Conservation (phyloP, 1,284 basidiomycete genomes). For the Ustilago esculenta region DNA sequence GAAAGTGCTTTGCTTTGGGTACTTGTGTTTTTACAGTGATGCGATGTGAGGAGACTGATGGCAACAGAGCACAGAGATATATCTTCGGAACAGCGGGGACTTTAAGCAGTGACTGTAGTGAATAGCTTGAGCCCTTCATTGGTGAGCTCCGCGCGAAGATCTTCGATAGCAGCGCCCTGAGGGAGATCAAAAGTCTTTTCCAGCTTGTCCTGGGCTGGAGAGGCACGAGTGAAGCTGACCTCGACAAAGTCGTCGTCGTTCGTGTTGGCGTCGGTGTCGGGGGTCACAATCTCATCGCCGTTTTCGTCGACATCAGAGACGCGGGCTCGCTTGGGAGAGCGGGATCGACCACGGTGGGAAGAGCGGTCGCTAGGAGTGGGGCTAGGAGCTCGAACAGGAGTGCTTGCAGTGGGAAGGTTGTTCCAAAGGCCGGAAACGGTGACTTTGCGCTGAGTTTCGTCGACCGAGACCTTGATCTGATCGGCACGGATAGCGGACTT, state of each 20-base stretch:
- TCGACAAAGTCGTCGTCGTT: constrained; percentile 46
- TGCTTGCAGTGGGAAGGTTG: constrained; percentile 8
- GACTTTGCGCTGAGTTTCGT: constrained; percentile 38
- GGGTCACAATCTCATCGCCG: constrained; percentile 43
- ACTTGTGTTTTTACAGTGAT: constrained; percentile 4
- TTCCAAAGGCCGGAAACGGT: constrained; percentile 51
- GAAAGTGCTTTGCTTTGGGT: background rate
- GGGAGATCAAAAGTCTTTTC: constrained; percentile 40
- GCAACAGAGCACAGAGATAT: too few species aligned
- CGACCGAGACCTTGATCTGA: constrained; percentile 42
- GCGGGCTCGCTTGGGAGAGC: constrained; percentile 47
- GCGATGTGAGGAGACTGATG: constrained; percentile 3
- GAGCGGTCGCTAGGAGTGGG: constrained; percentile 36
- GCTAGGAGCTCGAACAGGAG: constrained; percentile 26
- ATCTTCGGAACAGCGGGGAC: background rate
- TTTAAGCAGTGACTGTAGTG: constrained; percentile 34
- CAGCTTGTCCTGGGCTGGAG: constrained; percentile 9
- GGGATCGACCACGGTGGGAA: constrained; percentile 37
- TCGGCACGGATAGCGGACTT: constrained; percentile 33
- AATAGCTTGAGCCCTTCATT: constrained; percentile 45
- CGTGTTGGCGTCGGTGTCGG: constrained; percentile 18
- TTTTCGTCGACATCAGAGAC: constrained; percentile 52
- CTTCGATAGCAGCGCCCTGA: constrained; percentile 32
- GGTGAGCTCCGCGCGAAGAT: constrained; percentile 40
- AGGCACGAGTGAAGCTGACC: constrained; percentile 28